Percentiles rank a stretch among this genome's conserved stretches.
phyloP scores from a whole-genome alignment of 2,329 filamentous ascomycete species.

The Colletotrichum kahawae region DNA sequence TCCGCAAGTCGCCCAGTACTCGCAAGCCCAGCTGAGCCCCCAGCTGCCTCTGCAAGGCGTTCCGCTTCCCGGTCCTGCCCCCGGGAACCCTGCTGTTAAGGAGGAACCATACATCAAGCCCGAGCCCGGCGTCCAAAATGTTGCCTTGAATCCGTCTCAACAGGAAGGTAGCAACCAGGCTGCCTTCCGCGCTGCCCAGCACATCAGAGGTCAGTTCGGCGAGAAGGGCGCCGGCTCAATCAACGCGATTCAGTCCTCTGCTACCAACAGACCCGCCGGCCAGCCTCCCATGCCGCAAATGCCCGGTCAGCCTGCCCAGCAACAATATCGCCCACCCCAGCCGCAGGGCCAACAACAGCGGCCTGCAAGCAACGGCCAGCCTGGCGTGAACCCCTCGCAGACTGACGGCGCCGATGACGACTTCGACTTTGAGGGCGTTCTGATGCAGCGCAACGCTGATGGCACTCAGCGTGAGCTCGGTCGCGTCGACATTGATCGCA shows the following conservation, averaged over 20 bases:
- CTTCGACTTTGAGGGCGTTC: slow-evolving; percentile 60
- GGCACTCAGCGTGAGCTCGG: slow-evolving; percentile 62
- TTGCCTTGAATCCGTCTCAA: slow-evolving; percentile 22
- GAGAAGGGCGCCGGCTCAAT: slow-evolving; percentile 70
- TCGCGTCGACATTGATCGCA: slow-evolving; percentile 67
- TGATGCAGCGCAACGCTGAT: slow-evolving; percentile 60
- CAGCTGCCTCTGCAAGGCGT: slow-evolving; percentile 35
- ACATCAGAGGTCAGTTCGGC: slow-evolving; percentile 66
- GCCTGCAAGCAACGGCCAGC: slow-evolving; percentile 24
- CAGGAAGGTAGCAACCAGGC: slow-evolving; percentile 42
- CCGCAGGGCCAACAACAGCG: slow-evolving; percentile 36
- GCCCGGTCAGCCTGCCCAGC: slow-evolving; percentile 26
- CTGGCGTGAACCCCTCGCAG: slow-evolving; percentile 45
- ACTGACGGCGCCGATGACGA: slow-evolving; percentile 76
- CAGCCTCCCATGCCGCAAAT: slow-evolving; percentile 36
- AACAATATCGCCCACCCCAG: slow-evolving; percentile 26
- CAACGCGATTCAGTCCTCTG: slow-evolving; percentile 60
- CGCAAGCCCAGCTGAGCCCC: slow-evolving; percentile 40
- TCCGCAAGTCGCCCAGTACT: slow-evolving; percentile 29
- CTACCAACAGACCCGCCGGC: slow-evolving; percentile 29
- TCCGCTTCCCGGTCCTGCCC: slow-evolving; percentile 30
- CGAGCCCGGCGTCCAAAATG: slow-evolving; percentile 44
- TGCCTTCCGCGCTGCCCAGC: slow-evolving; percentile 59
- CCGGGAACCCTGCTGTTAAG: slow-evolving; percentile 43
- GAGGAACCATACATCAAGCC: slow-evolving; percentile 53